phyloP scores from a whole-genome alignment of 1,139 yeast species.

The Taphrina wiesneri region DNA sequence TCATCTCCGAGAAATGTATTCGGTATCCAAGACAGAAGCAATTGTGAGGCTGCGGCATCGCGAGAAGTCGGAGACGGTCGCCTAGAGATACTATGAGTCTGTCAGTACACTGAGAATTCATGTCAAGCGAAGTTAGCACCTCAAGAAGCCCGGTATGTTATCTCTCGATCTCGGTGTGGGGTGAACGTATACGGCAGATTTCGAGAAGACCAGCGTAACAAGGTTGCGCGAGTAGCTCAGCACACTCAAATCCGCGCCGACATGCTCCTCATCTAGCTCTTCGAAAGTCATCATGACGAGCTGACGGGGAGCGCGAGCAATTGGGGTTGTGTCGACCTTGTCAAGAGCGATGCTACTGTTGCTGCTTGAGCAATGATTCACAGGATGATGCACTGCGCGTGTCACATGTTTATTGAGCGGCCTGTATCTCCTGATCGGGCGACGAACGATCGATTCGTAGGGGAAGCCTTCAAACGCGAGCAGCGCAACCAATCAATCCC shows the following conservation, averaged over 20 bases:
- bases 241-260: constrained; percentile 18
- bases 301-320: not conserved
- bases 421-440: not conserved
- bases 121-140: not conserved
- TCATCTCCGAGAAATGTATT: constrained; percentile 19
- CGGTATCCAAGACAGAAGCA: constrained; percentile 26
- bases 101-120: not conserved
- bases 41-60: constrained; percentile 16
- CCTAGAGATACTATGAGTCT: constrained; percentile 1
- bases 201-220: constrained; percentile 45
- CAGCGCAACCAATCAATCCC: not conserved
- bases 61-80: constrained; percentile 30
- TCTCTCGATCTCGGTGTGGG: constrained; percentile 73
- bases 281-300: not conserved
- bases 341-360: not conserved
- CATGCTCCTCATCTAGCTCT: constrained; percentile 28
- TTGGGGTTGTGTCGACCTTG: not conserved
- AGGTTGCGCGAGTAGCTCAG: constrained; percentile 27
- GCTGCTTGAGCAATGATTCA: not conserved
- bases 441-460: not conserved
- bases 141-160: constrained; percentile 68
- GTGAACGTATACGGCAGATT: constrained; percentile 67
- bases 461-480: not conserved
- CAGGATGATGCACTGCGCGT: constrained; percentile 5
- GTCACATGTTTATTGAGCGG: not conserved